phyloP scores from a whole-genome alignment of 1,139 yeast genomes.

The Suhomyces anneliseae region DNA sequence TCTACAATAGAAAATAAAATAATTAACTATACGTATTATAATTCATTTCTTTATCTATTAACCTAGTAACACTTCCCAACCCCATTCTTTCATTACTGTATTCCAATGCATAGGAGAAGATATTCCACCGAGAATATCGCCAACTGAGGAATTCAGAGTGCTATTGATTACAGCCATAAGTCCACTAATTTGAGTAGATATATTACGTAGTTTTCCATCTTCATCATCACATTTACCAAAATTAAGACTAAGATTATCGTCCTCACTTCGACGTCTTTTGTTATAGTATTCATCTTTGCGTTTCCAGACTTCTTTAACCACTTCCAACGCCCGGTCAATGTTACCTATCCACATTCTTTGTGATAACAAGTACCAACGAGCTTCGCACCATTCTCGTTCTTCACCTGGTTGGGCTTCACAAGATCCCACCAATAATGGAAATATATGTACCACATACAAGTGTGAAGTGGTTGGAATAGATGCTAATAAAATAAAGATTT shows the following conservation, averaged over 20 bases:
- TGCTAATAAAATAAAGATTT: conserved; percentile 57
- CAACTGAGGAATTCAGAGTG: conserved; percentile 28
- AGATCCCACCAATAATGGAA: conserved; percentile 61
- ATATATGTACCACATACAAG: conserved; percentile 58
- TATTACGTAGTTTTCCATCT: conserved; percentile 24
- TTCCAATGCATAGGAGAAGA: conserved; percentile 66
- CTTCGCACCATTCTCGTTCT: conserved; percentile 61
- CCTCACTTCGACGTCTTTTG: conserved; percentile 20
- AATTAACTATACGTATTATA: no score
- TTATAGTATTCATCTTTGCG: conserved; percentile 48
- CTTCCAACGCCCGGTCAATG: conserved; percentile 63
- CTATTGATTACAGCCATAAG: conserved; percentile 44
- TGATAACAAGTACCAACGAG: conserved; percentile 57
- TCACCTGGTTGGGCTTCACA: conserved; percentile 62
- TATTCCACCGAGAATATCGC: conserved; percentile 42
- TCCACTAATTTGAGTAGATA: conserved; percentile 42
- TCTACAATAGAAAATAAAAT: no score
- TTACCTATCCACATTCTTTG: conserved; percentile 64
- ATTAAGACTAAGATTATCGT: conserved; percentile 1
- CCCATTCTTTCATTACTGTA: conserved; percentile 70
- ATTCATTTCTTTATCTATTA: conserved; percentile 10
- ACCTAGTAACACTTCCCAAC: conserved; percentile 65
- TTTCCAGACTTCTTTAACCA: conserved; percentile 70
- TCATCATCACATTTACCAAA: conserved; percentile 18
- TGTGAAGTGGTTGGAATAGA: conserved; percentile 63